Base-by-base conservation (phyloP, 305 asterid species). In the Fraxinus ornus region DNA sequence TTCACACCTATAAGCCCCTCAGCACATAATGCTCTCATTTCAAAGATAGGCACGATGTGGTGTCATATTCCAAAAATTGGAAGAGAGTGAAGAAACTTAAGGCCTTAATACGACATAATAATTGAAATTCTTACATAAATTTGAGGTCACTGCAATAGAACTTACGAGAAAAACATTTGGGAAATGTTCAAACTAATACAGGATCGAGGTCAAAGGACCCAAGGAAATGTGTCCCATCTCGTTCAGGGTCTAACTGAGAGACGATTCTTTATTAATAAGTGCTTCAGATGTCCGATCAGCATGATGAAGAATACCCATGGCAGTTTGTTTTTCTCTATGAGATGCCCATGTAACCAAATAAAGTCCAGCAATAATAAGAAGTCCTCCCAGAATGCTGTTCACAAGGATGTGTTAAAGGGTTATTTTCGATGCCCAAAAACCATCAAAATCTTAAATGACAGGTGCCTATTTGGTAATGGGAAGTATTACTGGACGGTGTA, bases 311-410 rank as follows among this genome's bases (percentile, higher is more conserved):
- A 68, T 86, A 76, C 89, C 90, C 13, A 13, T 49, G 35, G 86
- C 24, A 55, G 85, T 85, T 72, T 82, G 92, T 80, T 37, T 91
- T 77, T 91, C 97, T 84, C 89, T 83, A 82, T 89, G 80, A 5
- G 99, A 92, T 76, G 96, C 99, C 99, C 99, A 94, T 10, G 99
- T 95, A 74, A 95, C 98, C 94, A 92, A 64, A 89, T 94, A 96
- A 75, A 96, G 97, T 82, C 99, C 99, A 4, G 88, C 94, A 77
- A 94, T 87, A 36, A 96, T 93, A 47, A 96, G 88, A 81, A 89
- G 68, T 66, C 98, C 99, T 85, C 99, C 98, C 10, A 93, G 32
- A 80, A 96, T 89, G 89, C 98, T 96, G 98, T 83, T 85, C 78
- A 66, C 7, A 66, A 66, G 8, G 30, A 26, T 28, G 74, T 66